Evolutionary conservation across 1,139 yeast species (phyloP).

Genomic region (Hyphopichia fennica): DNA sequence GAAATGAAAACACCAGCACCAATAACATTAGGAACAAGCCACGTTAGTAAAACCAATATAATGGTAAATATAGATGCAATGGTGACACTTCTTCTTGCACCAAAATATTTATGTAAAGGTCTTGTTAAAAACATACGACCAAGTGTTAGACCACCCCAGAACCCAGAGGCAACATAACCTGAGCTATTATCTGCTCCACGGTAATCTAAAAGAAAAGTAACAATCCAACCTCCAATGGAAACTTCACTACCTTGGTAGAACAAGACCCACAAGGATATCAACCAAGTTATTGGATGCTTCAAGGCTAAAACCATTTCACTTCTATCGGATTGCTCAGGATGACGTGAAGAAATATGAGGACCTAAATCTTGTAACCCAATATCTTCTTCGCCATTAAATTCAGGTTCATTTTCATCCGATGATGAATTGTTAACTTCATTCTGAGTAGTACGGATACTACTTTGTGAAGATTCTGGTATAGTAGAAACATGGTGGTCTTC

Average conservation of each 20-base stretch:
- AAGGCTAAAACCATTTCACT: constrained; percentile 29
- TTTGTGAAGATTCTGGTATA: background rate
- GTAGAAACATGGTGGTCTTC: constrained; percentile 3
- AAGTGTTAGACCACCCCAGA: constrained; percentile 68
- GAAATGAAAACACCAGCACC: constrained; percentile 48
- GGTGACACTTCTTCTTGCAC: constrained; percentile 49
- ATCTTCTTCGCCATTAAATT: constrained; percentile 6
- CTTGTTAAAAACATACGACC: constrained; percentile 55
- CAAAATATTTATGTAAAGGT: constrained; percentile 38
- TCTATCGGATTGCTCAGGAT: background rate
- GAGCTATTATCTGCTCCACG: constrained; percentile 48
- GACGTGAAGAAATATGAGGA: background rate
- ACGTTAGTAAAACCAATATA: constrained; percentile 38
- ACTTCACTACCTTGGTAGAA: constrained; percentile 73
- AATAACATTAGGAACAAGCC: constrained; percentile 44
- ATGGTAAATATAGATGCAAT: constrained; percentile 34
- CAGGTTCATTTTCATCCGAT: too few species aligned
- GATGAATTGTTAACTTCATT: constrained; percentile 1
- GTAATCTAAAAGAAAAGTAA: constrained; percentile 59
- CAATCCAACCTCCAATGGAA: constrained; percentile 70
- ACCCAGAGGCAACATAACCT: constrained; percentile 71
- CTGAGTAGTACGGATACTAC: too few species aligned
- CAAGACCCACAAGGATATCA: constrained; percentile 51
- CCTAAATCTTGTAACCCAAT: constrained; percentile 10
- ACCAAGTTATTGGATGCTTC: constrained; percentile 51